A percentile compares a stretch with the other conserved stretches of the same genome.
phyloP scores from a whole-genome alignment of 352 stramenopile species.

The Phytophthora pistaciae region DNA sequence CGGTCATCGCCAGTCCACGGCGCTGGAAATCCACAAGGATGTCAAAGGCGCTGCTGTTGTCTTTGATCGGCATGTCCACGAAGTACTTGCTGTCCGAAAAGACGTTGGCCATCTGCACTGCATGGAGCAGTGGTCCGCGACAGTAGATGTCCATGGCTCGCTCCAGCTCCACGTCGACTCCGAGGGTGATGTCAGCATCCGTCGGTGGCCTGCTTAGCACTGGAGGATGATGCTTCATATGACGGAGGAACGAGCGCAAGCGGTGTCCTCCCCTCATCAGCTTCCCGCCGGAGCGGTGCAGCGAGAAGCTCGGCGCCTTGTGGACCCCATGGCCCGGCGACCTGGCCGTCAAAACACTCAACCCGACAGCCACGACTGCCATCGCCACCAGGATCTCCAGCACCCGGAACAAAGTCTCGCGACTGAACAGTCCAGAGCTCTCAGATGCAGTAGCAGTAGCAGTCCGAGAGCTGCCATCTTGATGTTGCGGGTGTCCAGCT shows the following conservation, averaged over 20 bases:
- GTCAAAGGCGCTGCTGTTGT: constrained; percentile 73
- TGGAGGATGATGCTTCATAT: constrained; percentile 32
- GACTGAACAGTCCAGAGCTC: neutral
- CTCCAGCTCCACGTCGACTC: constrained; percentile 56
- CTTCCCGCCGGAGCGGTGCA: constrained; percentile 39
- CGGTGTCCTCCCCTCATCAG: constrained; percentile 34
- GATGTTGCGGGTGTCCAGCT: neutral
- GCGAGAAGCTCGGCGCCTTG: constrained; percentile 24
- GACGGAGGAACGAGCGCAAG: constrained; percentile 36
- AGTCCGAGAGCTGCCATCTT: neutral
- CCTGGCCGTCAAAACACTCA: constrained; percentile 31
- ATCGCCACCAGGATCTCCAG: constrained; percentile 37
- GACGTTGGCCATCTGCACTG: constrained; percentile 76
- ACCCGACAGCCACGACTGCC: constrained; percentile 18
- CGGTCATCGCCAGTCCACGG: constrained; percentile 60
- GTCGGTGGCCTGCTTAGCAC: constrained; percentile 19
- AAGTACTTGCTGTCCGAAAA: constrained; percentile 94
- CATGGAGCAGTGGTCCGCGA: constrained; percentile 68
- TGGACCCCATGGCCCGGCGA: constrained; percentile 12
- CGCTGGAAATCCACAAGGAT: constrained; percentile 79
- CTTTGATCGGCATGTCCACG: constrained; percentile 93
- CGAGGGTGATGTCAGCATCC: constrained; percentile 28
- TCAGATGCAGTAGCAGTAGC: neutral
- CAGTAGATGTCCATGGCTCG: constrained; percentile 83
- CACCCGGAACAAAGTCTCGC: constrained; percentile 11